Percentiles rank a stretch among this genome's conserved stretches.
Evolutionary conservation across 148 eudicot genomes (phyloP).

Genomic region (Persicaria tinctoria): DNA sequence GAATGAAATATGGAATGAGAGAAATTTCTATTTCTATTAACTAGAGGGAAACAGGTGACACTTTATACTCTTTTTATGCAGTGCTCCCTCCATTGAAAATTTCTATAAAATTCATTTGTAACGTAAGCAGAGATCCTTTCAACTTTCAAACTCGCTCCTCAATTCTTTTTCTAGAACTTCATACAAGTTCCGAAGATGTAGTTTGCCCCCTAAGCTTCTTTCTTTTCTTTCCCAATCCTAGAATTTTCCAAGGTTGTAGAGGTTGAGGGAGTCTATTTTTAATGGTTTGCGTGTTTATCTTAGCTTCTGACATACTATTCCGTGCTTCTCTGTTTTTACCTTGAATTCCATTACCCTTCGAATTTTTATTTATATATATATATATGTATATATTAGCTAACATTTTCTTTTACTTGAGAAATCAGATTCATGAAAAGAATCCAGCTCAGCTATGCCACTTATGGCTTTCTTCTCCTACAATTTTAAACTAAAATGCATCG

Average conservation of each 20-base stretch:
- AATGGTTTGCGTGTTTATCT: background rate
- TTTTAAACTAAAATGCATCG: slow-evolving; percentile 28
- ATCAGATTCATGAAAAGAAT: slow-evolving; percentile 39
- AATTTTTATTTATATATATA: background rate
- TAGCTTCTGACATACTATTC: background rate
- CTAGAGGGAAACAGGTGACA: background rate
- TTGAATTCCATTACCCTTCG: background rate
- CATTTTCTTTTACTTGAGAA: slow-evolving; percentile 27
- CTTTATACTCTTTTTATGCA: background rate
- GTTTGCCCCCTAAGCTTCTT: background rate
- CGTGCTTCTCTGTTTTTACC: background rate
- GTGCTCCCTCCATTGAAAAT: background rate
- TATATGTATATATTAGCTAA: slow-evolving; percentile 18
- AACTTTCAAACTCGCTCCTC: no score
- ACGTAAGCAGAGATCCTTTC: no score
- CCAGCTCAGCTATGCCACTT: slow-evolving; percentile 35
- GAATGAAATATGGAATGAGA: background rate
- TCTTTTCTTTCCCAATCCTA: background rate
- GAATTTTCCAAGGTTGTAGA: background rate
- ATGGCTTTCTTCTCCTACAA: slow-evolving; percentile 29
- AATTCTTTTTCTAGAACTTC: background rate
- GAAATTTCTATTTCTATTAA: background rate
- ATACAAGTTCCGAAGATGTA: background rate
- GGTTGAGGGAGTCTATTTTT: background rate
- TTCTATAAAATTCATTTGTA: no score